Evolutionary conservation across 2,329 filamentous ascomycete genomes (phyloP), one percentile per base, ranked within the genome.

Genomic region (Penicillium sp.): DNA sequence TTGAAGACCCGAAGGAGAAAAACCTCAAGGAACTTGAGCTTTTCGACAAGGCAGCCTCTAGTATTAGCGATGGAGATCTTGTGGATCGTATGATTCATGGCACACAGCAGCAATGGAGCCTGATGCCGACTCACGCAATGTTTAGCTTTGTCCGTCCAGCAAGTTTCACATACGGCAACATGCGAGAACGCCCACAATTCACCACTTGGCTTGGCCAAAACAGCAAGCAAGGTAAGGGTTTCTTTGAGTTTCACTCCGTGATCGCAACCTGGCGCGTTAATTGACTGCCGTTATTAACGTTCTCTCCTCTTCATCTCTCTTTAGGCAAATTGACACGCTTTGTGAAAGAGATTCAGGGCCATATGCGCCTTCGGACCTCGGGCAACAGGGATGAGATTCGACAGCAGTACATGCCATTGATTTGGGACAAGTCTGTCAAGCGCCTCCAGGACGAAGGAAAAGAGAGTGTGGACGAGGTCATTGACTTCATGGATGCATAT

Each of bases 21-120:
- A 85, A 81, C 27, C 73, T 96, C 46, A 95, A 95, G 67, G 73
- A 83, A n/a, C 77, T 98, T 6, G 89, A 97, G 67, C 75, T 97
- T 6, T 81, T 85, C 24, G 90, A 95, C 55, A 81, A 88, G 60
- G 93, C 93, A 3, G 90, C 93, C 3, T 86, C 94, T 64, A 96
- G 90, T 64, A 98, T 98, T 71, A 96, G 90, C 62, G 93, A 98
- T 63, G 93, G 93, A 51, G 93, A 98, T 66, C 74, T 98, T 33
- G 88, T 97, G 2, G 93, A 98, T 68, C 81, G 89, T 45, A 96
- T 98, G 91, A 98, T 98, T 50, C 93, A 98, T 67, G 93, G 93
- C 26, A 88, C 89, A 39, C 93, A 98, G 65, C 93, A 98, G 66
- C 93, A 98, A 53, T 98, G 93, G 93, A 93, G 88, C 64, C 73